Percentiles rank a stretch among this genome's conserved stretches.
These are phyloP conservation scores for Populus trichocarpa DNA, from an alignment of 441 rosid genomes.

Conservation along the genomic window DNA sequence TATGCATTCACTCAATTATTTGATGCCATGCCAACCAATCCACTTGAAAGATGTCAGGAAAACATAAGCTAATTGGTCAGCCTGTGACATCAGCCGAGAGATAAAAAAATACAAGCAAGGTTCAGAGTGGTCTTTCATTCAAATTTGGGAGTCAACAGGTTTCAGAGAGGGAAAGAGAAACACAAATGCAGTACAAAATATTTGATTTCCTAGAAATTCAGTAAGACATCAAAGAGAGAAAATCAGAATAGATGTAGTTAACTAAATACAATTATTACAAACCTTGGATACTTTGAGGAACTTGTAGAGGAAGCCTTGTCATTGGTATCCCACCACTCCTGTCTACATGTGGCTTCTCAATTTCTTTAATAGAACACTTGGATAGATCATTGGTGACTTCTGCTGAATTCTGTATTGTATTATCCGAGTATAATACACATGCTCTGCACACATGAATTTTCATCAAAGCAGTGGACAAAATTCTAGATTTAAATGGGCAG, in stretches of 20 bases:
- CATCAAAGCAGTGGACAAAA: conserved; percentile 11
- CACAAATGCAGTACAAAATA: background rate
- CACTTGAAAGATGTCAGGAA: background rate
- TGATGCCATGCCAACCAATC: background rate
- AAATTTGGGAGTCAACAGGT: background rate
- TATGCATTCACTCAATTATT: background rate
- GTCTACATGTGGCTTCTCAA: conserved; percentile 58
- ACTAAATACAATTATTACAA: conserved; percentile 5
- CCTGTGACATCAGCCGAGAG: background rate
- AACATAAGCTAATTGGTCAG: background rate
- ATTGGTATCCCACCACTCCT: conserved; percentile 63
- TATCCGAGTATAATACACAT: conserved; percentile 78
- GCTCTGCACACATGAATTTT: conserved; percentile 46
- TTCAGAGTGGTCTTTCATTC: background rate
- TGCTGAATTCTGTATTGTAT: conserved; percentile 49
- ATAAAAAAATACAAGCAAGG: background rate
- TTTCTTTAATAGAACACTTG: conserved; percentile 74
- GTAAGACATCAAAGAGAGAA: background rate
- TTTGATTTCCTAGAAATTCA: background rate
- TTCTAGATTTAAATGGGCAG: background rate
- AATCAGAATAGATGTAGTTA: background rate
- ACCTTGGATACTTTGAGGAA: conserved; percentile 73
- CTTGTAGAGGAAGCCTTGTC: conserved; percentile 80
- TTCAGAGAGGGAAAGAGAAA: background rate
- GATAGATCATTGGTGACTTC: conserved; percentile 74